Evolutionary conservation across 441 rosid species (phyloP).

Genomic region (Rhodomyrtus psidioides): DNA sequence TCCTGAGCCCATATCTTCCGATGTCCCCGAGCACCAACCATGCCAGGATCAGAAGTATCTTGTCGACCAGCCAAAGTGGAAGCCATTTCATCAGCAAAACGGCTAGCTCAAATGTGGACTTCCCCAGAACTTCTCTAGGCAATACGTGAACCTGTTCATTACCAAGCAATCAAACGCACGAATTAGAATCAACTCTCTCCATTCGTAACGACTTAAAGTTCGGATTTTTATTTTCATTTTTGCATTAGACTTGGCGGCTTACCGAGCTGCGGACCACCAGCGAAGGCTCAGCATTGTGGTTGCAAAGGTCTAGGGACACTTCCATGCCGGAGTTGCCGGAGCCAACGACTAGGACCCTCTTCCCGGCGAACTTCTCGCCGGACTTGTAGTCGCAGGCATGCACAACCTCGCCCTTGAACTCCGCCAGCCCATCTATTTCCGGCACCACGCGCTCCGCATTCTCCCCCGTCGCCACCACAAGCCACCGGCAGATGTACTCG

Average conservation of each 20-base stretch:
- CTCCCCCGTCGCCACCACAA: conserved; percentile 8
- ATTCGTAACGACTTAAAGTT: neutral
- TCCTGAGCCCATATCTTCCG: neutral
- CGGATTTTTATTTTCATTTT: neutral
- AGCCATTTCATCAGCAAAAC: neutral
- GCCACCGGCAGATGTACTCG: conserved; percentile 8
- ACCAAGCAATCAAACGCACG: neutral
- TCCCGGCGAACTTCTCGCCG: conserved; percentile 1
- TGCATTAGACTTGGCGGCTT: neutral
- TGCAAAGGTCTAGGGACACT: conserved; percentile 4
- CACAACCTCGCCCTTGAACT: neutral
- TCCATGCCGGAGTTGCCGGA: conserved; percentile 9
- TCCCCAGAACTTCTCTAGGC: conserved; percentile 6
- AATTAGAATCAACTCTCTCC: neutral
- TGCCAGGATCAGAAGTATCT: neutral
- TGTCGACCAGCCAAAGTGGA: conserved; percentile 4
- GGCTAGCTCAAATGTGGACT: conserved; percentile 3
- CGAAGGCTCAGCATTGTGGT: neutral
- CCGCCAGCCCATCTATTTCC: conserved; percentile 1
- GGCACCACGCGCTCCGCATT: neutral
- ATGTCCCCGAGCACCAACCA: conserved; percentile 4
- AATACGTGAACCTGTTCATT: conserved; percentile 1
- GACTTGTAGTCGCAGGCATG: conserved; percentile 4
- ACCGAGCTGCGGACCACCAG: conserved; percentile 8
- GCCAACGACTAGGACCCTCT: conserved; percentile 6